These are phyloP conservation scores for Ascosphaera pollenicola DNA, from an alignment of 2,329 filamentous ascomycete species.

Conservation along the genomic window DNA sequence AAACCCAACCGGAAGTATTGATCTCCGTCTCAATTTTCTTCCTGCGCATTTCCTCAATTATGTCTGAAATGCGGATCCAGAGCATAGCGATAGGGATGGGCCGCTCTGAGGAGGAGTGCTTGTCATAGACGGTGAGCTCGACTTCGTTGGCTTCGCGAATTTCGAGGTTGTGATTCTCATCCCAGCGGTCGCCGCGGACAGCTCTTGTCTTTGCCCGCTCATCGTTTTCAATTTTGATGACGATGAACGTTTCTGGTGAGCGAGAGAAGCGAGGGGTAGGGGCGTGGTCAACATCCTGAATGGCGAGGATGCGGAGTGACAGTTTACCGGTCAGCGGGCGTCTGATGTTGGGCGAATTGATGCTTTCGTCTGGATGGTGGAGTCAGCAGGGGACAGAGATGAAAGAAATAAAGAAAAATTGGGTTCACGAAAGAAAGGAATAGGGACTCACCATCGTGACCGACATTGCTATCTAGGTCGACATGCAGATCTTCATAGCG, in stretches of 20 bases:
- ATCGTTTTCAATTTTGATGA: conserved; percentile 90
- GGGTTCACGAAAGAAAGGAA: too few species aligned
- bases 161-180: conserved; percentile 75
- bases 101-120: conserved; percentile 50
- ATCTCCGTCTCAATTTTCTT: conserved; percentile 96
- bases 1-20: conserved; percentile 88
- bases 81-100: conserved; percentile 83
- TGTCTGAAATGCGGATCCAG: conserved; percentile 92
- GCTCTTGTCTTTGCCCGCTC: conserved; percentile 73
- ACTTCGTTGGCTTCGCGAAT: conserved; percentile 99
- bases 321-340: conserved; percentile 91
- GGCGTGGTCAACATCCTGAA: conserved; percentile 89
- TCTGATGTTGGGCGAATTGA: conserved; percentile 82
- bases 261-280: conserved; percentile 63
- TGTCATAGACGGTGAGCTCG: conserved; percentile 93
- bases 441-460: conserved; percentile 47
- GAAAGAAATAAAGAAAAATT: too few species aligned
- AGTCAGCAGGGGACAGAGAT: too few species aligned
- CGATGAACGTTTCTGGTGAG: conserved; percentile 84
- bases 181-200: conserved; percentile 75
- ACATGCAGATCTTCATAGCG: conserved; percentile 95
- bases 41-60: conserved; percentile 88
- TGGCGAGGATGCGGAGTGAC: conserved; percentile 62
- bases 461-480: conserved; percentile 55
- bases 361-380: conserved; percentile 69